Conservation (phyloP, 2,329 filamentous ascomycete genomes). For the Xylariaceae sp. region DNA sequence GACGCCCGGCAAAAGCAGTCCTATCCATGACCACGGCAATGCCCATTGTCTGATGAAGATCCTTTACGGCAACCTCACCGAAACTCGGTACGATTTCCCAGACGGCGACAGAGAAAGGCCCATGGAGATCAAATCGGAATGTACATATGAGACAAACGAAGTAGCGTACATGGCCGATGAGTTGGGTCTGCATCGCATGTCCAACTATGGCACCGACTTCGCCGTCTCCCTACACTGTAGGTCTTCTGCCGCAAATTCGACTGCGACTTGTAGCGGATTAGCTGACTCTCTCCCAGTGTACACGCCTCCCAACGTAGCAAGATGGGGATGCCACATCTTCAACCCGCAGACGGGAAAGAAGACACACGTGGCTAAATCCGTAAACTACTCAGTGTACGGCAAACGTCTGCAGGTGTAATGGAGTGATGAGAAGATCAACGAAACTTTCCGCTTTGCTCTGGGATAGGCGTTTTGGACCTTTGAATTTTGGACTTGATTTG, state of each 20-base stretch:
- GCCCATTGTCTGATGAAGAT: conserved; percentile 93
- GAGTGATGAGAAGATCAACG: neutral
- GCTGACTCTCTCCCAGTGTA: conserved; percentile 50
- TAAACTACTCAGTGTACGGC: conserved; percentile 64
- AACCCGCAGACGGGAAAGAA: conserved; percentile 68
- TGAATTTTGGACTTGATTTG: neutral
- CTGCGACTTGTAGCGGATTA: conserved; percentile 17
- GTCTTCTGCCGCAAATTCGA: conserved; percentile 24
- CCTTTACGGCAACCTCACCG: conserved; percentile 69
- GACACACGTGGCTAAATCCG: conserved; percentile 63
- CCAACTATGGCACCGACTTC: conserved; percentile 67
- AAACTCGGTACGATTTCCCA: conserved; percentile 77
- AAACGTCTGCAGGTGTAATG: conserved; percentile 37
- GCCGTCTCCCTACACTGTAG: conserved; percentile 77
- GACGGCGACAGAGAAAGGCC: conserved; percentile 45
- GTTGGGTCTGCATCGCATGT: conserved; percentile 78
- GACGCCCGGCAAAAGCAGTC: conserved; percentile 75
- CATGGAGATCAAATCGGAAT: conserved; percentile 61
- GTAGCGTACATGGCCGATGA: conserved; percentile 91
- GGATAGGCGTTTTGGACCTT: conserved; percentile 11
- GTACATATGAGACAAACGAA: conserved; percentile 61
- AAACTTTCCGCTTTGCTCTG: conserved; percentile 4
- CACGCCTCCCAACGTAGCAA: conserved; percentile 83
- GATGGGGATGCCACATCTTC: conserved; percentile 75
- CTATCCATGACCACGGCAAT: conserved; percentile 83